These are phyloP conservation scores for Hevea brasiliensis DNA, from an alignment of 345 rosid species.

Conservation along the genomic window DNA sequence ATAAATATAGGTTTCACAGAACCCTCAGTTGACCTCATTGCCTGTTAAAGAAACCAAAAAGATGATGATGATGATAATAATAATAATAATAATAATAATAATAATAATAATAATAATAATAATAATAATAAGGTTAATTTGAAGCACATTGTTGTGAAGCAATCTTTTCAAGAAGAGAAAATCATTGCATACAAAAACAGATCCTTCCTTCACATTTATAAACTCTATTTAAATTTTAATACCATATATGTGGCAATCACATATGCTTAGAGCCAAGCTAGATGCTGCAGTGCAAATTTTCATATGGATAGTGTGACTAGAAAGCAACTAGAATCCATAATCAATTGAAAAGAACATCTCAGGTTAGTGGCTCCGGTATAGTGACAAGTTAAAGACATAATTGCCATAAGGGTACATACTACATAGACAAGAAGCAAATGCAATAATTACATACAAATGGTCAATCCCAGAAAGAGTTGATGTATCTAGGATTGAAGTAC, in stretches of 20 bases:
- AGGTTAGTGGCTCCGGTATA: too few species aligned
- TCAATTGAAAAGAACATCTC: not conserved
- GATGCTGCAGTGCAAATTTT: not conserved
- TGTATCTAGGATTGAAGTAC: not conserved
- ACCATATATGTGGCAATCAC: not conserved
- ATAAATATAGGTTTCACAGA: conserved; percentile 70
- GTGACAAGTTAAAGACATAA: not conserved
- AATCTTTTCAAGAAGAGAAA: not conserved
- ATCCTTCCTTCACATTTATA: not conserved
- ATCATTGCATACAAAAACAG: not conserved
- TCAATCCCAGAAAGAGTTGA: not conserved
- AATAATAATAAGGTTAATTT: not conserved
- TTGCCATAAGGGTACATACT: not conserved
- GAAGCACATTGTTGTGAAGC: not conserved
- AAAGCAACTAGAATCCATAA: not conserved
- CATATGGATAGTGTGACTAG: not conserved
- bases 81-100: not conserved
- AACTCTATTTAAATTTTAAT: not conserved
- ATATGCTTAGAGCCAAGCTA: not conserved
- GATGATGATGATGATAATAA: not conserved
- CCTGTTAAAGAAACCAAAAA: conserved; percentile 39
- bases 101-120: not conserved
- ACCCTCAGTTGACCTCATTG: conserved; percentile 53
- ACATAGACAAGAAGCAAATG: not conserved
- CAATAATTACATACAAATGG: not conserved